Conservation (phyloP, 768 basidiomycete genomes). For the Mycena rosella region DNA sequence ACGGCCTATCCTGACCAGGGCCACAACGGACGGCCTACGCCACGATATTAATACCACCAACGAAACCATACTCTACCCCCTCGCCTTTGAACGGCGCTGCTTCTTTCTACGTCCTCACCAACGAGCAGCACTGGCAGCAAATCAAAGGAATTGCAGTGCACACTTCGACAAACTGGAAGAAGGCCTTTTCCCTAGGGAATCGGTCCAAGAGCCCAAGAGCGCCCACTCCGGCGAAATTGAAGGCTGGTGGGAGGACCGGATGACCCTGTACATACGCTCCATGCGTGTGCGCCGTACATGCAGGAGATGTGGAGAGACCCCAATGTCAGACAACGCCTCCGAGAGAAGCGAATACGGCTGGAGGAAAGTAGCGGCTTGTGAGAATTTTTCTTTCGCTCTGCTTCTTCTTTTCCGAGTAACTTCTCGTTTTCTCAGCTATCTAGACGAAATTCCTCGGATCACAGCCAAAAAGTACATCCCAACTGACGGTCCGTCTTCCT, state of each 20-base stretch:
- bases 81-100: conserved; percentile 44
- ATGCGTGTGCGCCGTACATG: conserved; percentile 76
- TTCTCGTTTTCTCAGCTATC: conserved; percentile 63
- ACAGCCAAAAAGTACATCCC: conserved; percentile 87
- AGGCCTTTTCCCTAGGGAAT: conserved; percentile 69
- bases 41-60: conserved; percentile 63
- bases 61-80: conserved; percentile 45
- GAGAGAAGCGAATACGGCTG: conserved; percentile 74
- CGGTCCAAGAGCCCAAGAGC: conserved; percentile 76
- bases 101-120: conserved; percentile 40
- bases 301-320: conserved; percentile 81
- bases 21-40: conserved; percentile 61
- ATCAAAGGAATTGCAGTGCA: conserved; percentile 69
- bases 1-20: conserved; percentile 34
- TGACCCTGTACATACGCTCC: conserved; percentile 81
- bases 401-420: conserved; percentile 31
- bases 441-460: conserved; percentile 85
- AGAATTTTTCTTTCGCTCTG: conserved; percentile 47
- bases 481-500: conserved; percentile 68
- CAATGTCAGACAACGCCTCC: conserved; percentile 72
- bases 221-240: conserved; percentile 78
- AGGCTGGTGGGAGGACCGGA: conserved; percentile 91
- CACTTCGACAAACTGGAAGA: conserved; percentile 77
- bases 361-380: conserved; percentile 92
- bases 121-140: conserved; percentile 51